phyloP scores from a whole-genome alignment of 2,329 filamentous ascomycete genomes.

The Chaetomiaceae sp. region DNA sequence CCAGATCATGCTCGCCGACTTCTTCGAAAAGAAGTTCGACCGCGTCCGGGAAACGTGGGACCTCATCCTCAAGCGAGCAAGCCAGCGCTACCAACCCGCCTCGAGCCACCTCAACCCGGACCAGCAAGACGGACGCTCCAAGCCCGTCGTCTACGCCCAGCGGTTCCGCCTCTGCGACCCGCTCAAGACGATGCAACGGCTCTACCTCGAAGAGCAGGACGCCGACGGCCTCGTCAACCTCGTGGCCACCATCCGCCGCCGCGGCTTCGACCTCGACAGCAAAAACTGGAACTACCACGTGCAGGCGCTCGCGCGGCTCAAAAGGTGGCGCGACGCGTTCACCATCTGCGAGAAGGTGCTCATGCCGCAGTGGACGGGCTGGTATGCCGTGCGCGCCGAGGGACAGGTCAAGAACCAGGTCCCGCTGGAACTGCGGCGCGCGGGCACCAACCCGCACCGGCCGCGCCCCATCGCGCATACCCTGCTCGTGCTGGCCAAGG shows the following conservation, averaged over 20 bases:
- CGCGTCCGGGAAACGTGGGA: conserved; percentile 65
- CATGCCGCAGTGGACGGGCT: conserved; percentile 75
- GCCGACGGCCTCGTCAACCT: conserved; percentile 45
- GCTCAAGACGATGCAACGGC: conserved; percentile 46
- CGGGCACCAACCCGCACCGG: conserved; percentile 35
- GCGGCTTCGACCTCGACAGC: conserved; percentile 71
- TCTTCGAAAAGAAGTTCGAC: conserved; percentile 52
- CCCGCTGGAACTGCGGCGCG: conserved; percentile 38
- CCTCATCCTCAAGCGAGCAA: conserved; percentile 51
- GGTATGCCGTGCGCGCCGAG: conserved; percentile 41
- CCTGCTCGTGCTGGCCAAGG: conserved; percentile 45
- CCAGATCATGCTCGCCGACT: conserved; percentile 64
- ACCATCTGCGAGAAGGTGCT: conserved; percentile 68
- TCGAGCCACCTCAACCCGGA: not conserved
- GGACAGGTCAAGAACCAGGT: conserved; percentile 29
- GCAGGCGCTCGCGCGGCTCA: conserved; percentile 58
- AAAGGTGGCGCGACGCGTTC: conserved; percentile 64
- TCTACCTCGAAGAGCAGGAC: conserved; percentile 40
- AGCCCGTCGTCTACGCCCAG: conserved; percentile 40
- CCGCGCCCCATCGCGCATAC: conserved; percentile 42
- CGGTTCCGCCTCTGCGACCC: conserved; percentile 52
- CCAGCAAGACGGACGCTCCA: not conserved
- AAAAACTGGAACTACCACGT: conserved; percentile 79
- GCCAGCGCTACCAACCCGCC: conserved; percentile 36
- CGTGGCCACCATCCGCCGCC: conserved; percentile 52